A percentile compares a stretch with the other conserved stretches of the same genome.
Conservation (phyloP, 805 yeast species). For the Candida yuanshanica region DNA sequence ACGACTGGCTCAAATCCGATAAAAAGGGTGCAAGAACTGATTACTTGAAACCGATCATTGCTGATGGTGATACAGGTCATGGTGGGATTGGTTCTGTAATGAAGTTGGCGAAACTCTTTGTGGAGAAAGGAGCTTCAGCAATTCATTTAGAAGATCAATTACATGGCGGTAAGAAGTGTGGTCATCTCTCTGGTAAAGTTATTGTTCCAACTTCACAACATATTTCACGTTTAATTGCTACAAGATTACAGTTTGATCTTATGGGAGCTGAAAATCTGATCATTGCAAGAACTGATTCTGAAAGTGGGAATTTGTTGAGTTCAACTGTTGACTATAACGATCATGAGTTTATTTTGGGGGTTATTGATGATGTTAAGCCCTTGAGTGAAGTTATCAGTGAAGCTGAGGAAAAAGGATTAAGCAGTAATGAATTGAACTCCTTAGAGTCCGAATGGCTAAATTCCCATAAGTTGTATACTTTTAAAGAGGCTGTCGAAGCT, state of each 20-base stretch:
- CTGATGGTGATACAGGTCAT: constrained; percentile 65
- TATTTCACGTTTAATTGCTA: constrained; percentile 46
- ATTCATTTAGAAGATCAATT: constrained; percentile 60
- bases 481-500: constrained; percentile 42
- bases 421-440: constrained; percentile 28
- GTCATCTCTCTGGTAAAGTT: constrained; percentile 58
- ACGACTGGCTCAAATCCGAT: constrained; percentile 30
- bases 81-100: constrained; percentile 58
- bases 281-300: constrained; percentile 59
- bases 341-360: constrained; percentile 51
- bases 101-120: constrained; percentile 60
- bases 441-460: constrained; percentile 45
- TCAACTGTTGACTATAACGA: constrained; percentile 50
- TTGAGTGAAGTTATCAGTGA: constrained; percentile 39
- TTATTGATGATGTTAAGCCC: constrained; percentile 32
- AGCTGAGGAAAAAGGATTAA: constrained; percentile 36
- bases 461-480: constrained; percentile 37
- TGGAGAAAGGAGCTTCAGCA: constrained; percentile 65
- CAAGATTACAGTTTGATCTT: constrained; percentile 59
- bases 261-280: constrained; percentile 54
- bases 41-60: constrained; percentile 56
- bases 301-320: constrained; percentile 45
- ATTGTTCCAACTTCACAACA: constrained; percentile 56
- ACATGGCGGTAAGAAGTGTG: constrained; percentile 63
- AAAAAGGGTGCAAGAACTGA: constrained; percentile 30